Percentiles rank a stretch among this genome's conserved stretches.
phyloP scores from a whole-genome alignment of 2,329 filamentous ascomycete species.

The Nothomitra cinnamomea region DNA sequence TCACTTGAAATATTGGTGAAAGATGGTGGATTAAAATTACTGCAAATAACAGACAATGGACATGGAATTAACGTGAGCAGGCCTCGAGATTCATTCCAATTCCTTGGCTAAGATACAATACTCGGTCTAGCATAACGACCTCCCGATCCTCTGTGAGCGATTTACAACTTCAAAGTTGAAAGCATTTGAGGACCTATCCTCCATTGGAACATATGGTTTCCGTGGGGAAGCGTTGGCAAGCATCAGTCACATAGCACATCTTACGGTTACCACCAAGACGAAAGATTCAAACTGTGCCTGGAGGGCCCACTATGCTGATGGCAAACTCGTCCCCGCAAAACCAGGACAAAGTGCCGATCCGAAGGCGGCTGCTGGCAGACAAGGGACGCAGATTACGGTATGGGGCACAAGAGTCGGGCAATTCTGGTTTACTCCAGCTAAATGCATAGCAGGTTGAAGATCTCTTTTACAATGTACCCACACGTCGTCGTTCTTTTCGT shows the following conservation, averaged over 20 bases:
- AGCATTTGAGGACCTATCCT: constrained; percentile 76
- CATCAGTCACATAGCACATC: constrained; percentile 94
- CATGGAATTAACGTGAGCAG: constrained; percentile 70
- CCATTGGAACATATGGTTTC: constrained; percentile 93
- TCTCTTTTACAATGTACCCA: constrained; percentile 91
- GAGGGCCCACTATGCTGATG: constrained; percentile 74
- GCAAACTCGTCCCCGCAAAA: constrained; percentile 65
- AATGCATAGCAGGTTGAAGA: constrained; percentile 51
- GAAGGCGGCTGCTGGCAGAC: constrained; percentile 70
- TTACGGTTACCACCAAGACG: constrained; percentile 88
- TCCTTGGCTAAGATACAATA: no score
- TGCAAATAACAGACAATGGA: constrained; percentile 96
- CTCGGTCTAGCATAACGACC: constrained; percentile 56
- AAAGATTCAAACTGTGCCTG: constrained; percentile 76
- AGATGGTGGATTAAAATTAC: constrained; percentile 81
- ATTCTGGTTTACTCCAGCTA: background rate
- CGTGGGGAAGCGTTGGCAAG: constrained; percentile 90
- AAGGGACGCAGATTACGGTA: constrained; percentile 82
- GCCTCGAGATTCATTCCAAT: no score
- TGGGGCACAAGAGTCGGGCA: constrained; percentile 7
- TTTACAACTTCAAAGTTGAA: constrained; percentile 96
- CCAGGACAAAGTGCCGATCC: constrained; percentile 76
- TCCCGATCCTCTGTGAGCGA: constrained; percentile 81
- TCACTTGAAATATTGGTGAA: constrained; percentile 81
- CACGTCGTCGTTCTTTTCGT: constrained; percentile 71